A percentile compares a stretch with the other conserved stretches of the same genome.
Evolutionary conservation across 306 rosid genomes (phyloP).

Genomic region (Rosa chinensis): DNA sequence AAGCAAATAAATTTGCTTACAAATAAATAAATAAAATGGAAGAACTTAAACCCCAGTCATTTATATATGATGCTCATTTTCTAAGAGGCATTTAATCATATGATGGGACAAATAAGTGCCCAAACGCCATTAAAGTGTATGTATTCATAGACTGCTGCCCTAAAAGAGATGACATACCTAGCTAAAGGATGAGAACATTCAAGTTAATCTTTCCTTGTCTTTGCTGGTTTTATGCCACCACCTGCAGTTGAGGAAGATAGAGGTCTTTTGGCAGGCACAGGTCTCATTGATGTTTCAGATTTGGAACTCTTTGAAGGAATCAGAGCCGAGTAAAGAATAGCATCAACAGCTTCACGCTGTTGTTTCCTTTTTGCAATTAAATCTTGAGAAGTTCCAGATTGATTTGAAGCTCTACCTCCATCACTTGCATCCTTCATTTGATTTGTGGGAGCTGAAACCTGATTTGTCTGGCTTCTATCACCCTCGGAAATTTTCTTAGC

Average conservation of each 20-base stretch:
- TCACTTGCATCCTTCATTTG: constrained; percentile 38
- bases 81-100: neutral
- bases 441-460: constrained; percentile 38
- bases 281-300: constrained; percentile 44
- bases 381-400: constrained; percentile 41
- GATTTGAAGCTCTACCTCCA: constrained; percentile 38
- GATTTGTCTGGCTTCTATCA: constrained; percentile 29
- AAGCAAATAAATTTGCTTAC: neutral
- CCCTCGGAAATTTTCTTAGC: constrained; percentile 36
- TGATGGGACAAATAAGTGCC: neutral
- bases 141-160: neutral
- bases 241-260: constrained; percentile 43
- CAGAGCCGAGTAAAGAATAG: constrained; percentile 77
- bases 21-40: neutral
- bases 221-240: constrained; percentile 48
- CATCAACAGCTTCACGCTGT: constrained; percentile 90
- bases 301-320: constrained; percentile 74
- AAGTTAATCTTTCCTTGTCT: constrained; percentile 60
- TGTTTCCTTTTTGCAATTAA: constrained; percentile 78
- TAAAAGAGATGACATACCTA: constrained; percentile 25
- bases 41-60: neutral
- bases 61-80: neutral
- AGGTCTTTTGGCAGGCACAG: constrained; percentile 44
- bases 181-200: constrained; percentile 16
- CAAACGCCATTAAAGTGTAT: neutral